Percentiles rank a stretch among this genome's conserved stretches.
These are phyloP conservation scores for Barnettozyma siamensis DNA, from an alignment of 805 yeast genomes.

Conservation along the genomic window DNA sequence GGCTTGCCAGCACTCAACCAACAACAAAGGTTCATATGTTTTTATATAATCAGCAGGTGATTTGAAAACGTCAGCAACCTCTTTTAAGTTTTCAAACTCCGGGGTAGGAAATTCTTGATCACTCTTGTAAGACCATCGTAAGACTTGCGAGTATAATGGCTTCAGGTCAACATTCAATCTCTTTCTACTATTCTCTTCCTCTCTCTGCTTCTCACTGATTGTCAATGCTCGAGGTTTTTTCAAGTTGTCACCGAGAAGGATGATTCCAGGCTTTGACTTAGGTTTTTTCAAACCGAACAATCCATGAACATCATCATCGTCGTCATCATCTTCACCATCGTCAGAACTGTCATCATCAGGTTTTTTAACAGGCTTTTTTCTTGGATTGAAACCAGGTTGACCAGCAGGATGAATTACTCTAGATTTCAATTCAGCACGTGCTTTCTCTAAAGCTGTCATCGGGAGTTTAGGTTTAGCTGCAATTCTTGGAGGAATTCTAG, in stretches of 20 bases:
- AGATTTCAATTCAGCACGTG: conserved; percentile 27
- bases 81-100: conserved; percentile 24
- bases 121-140: conserved; percentile 71
- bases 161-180: conserved; percentile 73
- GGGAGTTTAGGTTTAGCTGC: conserved; percentile 27
- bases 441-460: conserved; percentile 32
- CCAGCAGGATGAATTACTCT: conserved; percentile 43
- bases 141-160: conserved; percentile 63
- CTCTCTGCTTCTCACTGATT: conserved; percentile 37
- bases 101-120: conserved; percentile 55
- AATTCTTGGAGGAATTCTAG: conserved; percentile 22
- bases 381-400: conserved; percentile 42
- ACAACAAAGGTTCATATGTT: conserved; percentile 70
- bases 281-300: conserved; percentile 26
- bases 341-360: conserved; percentile 25
- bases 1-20: conserved; percentile 93
- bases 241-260: conserved; percentile 26
- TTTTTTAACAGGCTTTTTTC: conserved; percentile 25
- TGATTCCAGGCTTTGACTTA: conserved; percentile 23
- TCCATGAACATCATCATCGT: conserved; percentile 34
- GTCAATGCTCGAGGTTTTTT: conserved; percentile 30
- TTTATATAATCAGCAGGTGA: conserved; percentile 61
- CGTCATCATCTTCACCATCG: conserved; percentile 30
- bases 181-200: conserved; percentile 71
- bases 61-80: conserved; percentile 50